Evolutionary conservation across 495 filamentous ascomycete genomes (phyloP).

Genomic region (Achaetomiella virescens): DNA sequence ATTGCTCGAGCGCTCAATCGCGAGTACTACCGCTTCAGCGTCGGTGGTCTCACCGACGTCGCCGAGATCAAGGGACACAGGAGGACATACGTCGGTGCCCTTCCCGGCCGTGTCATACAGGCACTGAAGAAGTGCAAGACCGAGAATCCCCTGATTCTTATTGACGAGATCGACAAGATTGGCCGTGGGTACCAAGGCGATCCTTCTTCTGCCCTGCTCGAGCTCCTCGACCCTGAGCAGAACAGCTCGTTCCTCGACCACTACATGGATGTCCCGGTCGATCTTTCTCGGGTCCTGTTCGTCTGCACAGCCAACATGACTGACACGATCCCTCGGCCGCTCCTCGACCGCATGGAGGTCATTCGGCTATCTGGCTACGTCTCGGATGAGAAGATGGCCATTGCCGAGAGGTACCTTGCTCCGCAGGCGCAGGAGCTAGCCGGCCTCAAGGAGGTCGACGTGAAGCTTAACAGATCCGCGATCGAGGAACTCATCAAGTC

Average conservation of each 20-base stretch:
- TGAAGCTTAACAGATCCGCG: constrained; percentile 71
- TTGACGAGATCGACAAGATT: constrained; percentile 98
- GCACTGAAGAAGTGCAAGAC: constrained; percentile 99
- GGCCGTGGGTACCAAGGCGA: constrained; percentile 94
- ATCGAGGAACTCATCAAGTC: constrained; percentile 97
- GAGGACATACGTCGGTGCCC: constrained; percentile 91
- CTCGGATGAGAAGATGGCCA: constrained; percentile 98
- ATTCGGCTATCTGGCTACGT: constrained; percentile 97
- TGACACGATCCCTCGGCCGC: constrained; percentile 91
- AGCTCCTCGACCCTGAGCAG: constrained; percentile 94
- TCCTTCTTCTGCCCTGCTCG: constrained; percentile 87
- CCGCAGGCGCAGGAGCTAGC: constrained; percentile 87
- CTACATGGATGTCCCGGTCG: constrained; percentile 98
- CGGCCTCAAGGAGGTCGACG: constrained; percentile 85
- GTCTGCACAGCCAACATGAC: constrained; percentile 99
- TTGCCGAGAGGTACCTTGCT: constrained; percentile 86
- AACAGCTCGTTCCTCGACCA: constrained; percentile 97
- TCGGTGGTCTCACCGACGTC: constrained; percentile 93
- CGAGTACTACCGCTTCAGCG: constrained; percentile 96
- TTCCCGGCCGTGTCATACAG: constrained; percentile 95
- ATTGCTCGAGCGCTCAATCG: constrained; percentile 91
- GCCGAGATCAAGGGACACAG: constrained; percentile 99
- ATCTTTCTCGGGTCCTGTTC: constrained; percentile 96
- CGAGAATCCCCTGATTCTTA: constrained; percentile 92
- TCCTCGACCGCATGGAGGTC: constrained; percentile 96